Conservation (phyloP, 1,284 basidiomycete genomes). For the Abortiporus biennis region DNA sequence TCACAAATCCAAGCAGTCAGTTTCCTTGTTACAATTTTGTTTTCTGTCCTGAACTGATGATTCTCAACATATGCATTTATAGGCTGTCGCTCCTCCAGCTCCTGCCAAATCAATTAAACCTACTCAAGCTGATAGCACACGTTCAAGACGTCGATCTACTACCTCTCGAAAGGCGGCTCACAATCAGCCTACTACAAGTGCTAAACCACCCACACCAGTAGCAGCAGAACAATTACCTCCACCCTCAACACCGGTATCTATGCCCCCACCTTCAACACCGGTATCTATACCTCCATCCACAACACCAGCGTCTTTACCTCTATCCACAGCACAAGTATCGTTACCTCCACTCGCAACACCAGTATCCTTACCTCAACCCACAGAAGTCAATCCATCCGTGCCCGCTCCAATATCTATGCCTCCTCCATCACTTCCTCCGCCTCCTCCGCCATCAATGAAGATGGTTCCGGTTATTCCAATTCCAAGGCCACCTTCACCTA, state of each 20-base stretch:
- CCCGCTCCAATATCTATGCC: too few relatives aligned
- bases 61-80: too few relatives aligned
- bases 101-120: conserved; percentile 47
- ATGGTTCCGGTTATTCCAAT: too few relatives aligned
- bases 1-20: conserved; percentile 53
- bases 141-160: conserved; percentile 21
- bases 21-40: conserved; percentile 3
- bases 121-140: conserved; percentile 22
- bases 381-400: neutral
- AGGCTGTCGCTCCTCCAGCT: conserved; percentile 44
- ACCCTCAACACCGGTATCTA: neutral
- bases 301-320: neutral
- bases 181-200: too few relatives aligned
- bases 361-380: neutral
- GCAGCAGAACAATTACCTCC: conserved; percentile 1
- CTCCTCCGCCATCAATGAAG: too few relatives aligned
- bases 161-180: too few relatives aligned
- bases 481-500: conserved; percentile 10
- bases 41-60: neutral
- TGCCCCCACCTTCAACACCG: neutral
- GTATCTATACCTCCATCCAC: neutral
- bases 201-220: conserved; percentile 17
- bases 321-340: conserved; percentile 4
- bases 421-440: too few relatives aligned
- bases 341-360: neutral